A percentile compares a stretch with the other conserved stretches of the same genome.
These are phyloP conservation scores for Centella asiatica DNA, from an alignment of 129 eudicot species.

Conservation along the genomic window DNA sequence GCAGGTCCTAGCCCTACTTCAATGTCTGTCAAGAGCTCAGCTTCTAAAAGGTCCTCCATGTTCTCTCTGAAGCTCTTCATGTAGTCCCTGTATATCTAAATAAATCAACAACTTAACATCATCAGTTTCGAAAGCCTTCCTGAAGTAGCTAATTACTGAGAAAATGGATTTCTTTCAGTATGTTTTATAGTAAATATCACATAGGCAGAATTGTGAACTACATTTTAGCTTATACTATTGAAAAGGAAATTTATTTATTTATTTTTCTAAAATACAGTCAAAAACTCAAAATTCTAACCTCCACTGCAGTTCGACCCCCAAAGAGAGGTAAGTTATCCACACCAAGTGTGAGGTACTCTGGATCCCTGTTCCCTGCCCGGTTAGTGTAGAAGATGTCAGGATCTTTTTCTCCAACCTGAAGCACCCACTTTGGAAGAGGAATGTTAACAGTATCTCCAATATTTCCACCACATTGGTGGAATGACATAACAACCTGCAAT, in stretches of 20 bases:
- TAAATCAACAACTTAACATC: background rate
- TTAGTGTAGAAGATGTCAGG: slow-evolving; percentile 79
- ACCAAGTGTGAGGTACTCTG: slow-evolving; percentile 63
- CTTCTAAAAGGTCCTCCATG: slow-evolving; percentile 64
- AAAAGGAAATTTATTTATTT: too few relatives aligned
- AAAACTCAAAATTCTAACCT: slow-evolving; percentile 35
- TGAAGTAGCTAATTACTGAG: background rate
- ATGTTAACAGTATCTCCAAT: slow-evolving; percentile 73
- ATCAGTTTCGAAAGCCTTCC: background rate
- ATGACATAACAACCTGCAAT: slow-evolving; percentile 89
- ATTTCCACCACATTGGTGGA: slow-evolving; percentile 94
- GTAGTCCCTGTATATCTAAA: slow-evolving; percentile 69
- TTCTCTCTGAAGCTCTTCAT: slow-evolving; percentile 79
- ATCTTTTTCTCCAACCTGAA: slow-evolving; percentile 43
- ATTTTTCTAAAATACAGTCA: background rate
- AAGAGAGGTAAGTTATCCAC: slow-evolving; percentile 70
- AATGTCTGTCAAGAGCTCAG: slow-evolving; percentile 58
- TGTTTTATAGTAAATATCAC: background rate
- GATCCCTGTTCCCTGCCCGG: slow-evolving; percentile 41
- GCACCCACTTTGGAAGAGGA: slow-evolving; percentile 84
- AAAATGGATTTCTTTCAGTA: background rate
- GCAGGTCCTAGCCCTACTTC: slow-evolving; percentile 96
- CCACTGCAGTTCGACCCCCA: slow-evolving; percentile 70
- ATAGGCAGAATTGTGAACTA: background rate
- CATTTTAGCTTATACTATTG: background rate